Percentiles rank a stretch among this genome's conserved stretches.
These are phyloP conservation scores for Halteria grandinella DNA, from an alignment of 73 alveolate species.

Conservation along the genomic window DNA sequence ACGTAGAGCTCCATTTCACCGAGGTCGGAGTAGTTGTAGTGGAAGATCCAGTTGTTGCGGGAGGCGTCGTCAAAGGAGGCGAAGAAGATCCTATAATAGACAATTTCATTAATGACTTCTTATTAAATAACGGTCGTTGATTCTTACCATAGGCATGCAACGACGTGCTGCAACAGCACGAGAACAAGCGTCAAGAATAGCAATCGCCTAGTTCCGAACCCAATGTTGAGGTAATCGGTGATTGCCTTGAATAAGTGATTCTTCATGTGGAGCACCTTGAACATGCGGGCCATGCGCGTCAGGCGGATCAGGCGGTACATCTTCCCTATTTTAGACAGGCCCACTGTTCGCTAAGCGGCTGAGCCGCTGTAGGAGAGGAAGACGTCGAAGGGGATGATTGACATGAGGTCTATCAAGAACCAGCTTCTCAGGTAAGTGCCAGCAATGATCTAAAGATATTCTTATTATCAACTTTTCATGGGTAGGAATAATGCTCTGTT, in stretches of 20 bases:
- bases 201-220: not conserved
- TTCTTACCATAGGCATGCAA: slow-evolving; percentile 92
- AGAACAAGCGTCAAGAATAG: not conserved
- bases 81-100: slow-evolving; percentile 60
- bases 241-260: not conserved
- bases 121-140: too few relatives aligned
- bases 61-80: slow-evolving; percentile 79
- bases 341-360: not conserved
- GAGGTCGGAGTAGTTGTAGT: slow-evolving; percentile 53
- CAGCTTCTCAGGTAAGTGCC: too few relatives aligned
- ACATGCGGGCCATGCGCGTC: not conserved
- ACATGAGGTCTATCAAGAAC: slow-evolving; percentile 79
- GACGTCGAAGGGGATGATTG: slow-evolving; percentile 74
- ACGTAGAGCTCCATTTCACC: slow-evolving; percentile 50
- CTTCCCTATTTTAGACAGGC: not conserved
- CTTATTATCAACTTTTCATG: too few relatives aligned
- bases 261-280: not conserved
- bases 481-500: too few relatives aligned
- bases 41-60: slow-evolving; percentile 84
- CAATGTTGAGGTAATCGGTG: not conserved
- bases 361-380: not conserved
- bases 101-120: too few relatives aligned
- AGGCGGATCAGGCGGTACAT: not conserved
- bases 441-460: too few relatives aligned
- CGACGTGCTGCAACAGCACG: slow-evolving; percentile 78